These are phyloP conservation scores for Apiospora rasikravindrae DNA, from an alignment of 2,329 filamentous ascomycete genomes.

Conservation along the genomic window DNA sequence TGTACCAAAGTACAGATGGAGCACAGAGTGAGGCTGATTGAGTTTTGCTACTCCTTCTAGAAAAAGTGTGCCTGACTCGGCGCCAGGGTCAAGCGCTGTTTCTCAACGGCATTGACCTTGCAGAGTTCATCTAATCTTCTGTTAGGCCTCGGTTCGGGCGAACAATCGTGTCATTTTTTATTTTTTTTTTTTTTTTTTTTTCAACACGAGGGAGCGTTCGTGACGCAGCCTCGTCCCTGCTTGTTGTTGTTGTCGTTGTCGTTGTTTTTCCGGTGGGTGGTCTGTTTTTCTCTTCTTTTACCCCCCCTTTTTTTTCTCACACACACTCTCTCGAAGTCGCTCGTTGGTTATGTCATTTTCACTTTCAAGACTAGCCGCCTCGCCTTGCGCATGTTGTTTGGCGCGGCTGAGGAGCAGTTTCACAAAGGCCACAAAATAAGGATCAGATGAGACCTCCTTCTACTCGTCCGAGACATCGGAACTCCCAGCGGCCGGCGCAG, in stretches of 20 bases:
- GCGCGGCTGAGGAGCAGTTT: constrained; percentile 12
- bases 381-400: not conserved
- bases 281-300: no score
- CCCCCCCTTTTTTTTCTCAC: not conserved
- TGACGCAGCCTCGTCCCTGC: not conserved
- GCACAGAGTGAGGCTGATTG: not conserved
- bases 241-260: not conserved
- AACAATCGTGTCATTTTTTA: not conserved
- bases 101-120: not conserved
- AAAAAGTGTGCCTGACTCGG: constrained; percentile 3
- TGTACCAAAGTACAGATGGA: not conserved
- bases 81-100: not conserved
- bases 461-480: constrained; percentile 16
- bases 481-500: not conserved
- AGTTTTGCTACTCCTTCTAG: not conserved
- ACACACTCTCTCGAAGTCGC: not conserved
- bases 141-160: not conserved
- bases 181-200: no score
- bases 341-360: not conserved
- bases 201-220: not conserved
- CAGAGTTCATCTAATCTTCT: constrained; percentile 2
- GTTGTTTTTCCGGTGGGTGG: not conserved
- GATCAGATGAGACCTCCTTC: constrained; percentile 16
- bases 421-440: constrained; percentile 4
- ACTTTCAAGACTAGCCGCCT: not conserved